Conservation (phyloP, 495 filamentous ascomycete species). For the Pseudomonodictys pantanalensis region DNA sequence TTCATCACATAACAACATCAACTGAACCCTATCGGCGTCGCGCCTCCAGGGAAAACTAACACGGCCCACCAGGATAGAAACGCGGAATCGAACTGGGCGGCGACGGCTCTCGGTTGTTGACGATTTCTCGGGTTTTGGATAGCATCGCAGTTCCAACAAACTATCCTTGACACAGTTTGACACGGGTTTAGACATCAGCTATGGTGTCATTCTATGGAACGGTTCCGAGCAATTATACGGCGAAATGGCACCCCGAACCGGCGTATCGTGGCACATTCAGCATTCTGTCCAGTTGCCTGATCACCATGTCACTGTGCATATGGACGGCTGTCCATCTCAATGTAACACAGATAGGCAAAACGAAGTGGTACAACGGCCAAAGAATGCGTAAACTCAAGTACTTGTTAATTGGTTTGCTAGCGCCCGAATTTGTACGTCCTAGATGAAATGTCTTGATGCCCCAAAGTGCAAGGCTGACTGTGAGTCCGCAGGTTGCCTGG, state of each 20-base stretch:
- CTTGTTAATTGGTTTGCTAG: constrained; percentile 35
- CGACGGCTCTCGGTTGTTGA: too few species aligned
- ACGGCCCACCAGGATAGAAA: too few species aligned
- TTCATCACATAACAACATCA: too few species aligned
- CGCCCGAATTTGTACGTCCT: constrained; percentile 4
- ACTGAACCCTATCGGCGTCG: too few species aligned
- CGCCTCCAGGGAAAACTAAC: too few species aligned
- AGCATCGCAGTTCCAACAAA: too few species aligned
- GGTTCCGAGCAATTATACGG: background rate
- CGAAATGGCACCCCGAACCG: constrained; percentile 27
- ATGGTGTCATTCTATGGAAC: constrained; percentile 4
- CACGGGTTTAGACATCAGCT: too few species aligned
- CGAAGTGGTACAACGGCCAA: background rate
- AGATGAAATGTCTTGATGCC: too few species aligned
- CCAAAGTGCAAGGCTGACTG: background rate
- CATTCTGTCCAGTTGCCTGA: constrained; percentile 41
- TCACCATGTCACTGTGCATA: constrained; percentile 44
- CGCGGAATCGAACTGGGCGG: too few species aligned
- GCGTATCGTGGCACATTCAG: constrained; percentile 40
- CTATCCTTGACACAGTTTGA: too few species aligned
- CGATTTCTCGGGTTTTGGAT: too few species aligned
- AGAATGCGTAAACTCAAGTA: constrained; percentile 32
- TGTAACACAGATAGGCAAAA: constrained; percentile 29
- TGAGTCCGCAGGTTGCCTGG: constrained; percentile 14
- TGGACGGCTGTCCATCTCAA: constrained; percentile 49